These are phyloP conservation scores for Acanthamoeba healyi DNA, from an alignment of 208 protist species.

Conservation along the genomic window DNA sequence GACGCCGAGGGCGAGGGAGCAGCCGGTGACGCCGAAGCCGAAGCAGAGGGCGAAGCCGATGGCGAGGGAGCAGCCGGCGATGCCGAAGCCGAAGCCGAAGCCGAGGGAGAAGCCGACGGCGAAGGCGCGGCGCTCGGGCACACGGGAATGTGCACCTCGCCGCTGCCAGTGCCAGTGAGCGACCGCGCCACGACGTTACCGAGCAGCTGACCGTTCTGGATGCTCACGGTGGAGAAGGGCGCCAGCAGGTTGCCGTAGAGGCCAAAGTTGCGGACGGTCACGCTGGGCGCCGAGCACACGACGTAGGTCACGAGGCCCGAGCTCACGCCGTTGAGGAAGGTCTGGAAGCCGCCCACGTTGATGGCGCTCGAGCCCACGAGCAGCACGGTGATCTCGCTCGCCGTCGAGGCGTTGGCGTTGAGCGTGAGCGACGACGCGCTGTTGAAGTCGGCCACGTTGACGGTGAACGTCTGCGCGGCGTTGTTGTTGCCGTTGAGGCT, in stretches of 20 bases:
- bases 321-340: slow-evolving; percentile 10
- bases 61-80: neutral
- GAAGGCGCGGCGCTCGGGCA: neutral
- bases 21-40: neutral
- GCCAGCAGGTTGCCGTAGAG: slow-evolving; percentile 45
- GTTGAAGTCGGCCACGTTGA: neutral
- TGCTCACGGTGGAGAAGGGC: neutral
- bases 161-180: slow-evolving; percentile 13
- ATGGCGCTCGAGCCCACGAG: slow-evolving; percentile 8
- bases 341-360: slow-evolving; percentile 37
- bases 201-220: slow-evolving; percentile 33
- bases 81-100: neutral
- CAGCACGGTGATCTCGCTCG: neutral
- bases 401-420: neutral
- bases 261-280: neutral
- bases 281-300: neutral
- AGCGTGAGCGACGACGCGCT: neutral
- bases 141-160: slow-evolving; percentile 25
- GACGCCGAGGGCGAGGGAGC: neutral
- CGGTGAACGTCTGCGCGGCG: neutral
- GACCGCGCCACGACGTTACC: slow-evolving; percentile 35
- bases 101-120: neutral
- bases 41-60: neutral
- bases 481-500: neutral
- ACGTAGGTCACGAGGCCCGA: slow-evolving; percentile 25